A percentile compares a stretch with the other conserved stretches of the same genome.
Evolutionary conservation across 179 eudicot species (phyloP).

Genomic region (Beta lomatogona): DNA sequence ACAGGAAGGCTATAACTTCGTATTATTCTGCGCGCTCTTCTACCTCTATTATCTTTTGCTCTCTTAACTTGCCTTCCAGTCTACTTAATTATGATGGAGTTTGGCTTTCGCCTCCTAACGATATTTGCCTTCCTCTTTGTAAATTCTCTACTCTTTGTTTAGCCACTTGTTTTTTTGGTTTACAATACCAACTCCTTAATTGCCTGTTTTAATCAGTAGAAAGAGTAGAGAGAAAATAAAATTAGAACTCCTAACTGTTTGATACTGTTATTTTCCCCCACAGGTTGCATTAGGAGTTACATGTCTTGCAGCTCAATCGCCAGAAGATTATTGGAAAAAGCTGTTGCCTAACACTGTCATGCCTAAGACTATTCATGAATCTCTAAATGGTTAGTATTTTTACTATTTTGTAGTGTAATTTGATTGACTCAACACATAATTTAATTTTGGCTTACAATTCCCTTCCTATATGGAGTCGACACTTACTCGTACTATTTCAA

Average conservation of each 20-base stretch:
- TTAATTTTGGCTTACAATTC: too few relatives aligned
- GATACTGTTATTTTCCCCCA: neutral
- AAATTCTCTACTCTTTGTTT: neutral
- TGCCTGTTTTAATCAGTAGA: neutral
- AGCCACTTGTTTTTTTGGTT: too few relatives aligned
- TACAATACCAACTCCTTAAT: too few relatives aligned
- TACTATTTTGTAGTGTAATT: neutral
- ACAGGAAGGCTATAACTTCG: neutral
- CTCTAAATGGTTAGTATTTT: conserved; percentile 40
- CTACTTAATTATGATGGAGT: conserved; percentile 25
- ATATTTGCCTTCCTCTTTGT: conserved; percentile 27
- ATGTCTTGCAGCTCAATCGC: conserved; percentile 47
- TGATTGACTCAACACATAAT: neutral
- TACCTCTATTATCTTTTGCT: neutral
- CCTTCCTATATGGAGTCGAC: neutral
- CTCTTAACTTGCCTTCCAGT: neutral
- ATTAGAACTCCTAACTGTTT: neutral
- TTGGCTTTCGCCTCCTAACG: conserved; percentile 17
- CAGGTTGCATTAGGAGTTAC: conserved; percentile 38
- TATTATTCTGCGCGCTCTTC: neutral
- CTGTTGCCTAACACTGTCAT: conserved; percentile 64
- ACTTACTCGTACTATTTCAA: too few relatives aligned
- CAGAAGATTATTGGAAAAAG: conserved; percentile 58
- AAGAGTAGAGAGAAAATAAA: neutral
- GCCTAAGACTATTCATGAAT: conserved; percentile 52